These are phyloP conservation scores for Fusarium virguliforme DNA, from an alignment of 2,329 filamentous ascomycete genomes.

Conservation along the genomic window DNA sequence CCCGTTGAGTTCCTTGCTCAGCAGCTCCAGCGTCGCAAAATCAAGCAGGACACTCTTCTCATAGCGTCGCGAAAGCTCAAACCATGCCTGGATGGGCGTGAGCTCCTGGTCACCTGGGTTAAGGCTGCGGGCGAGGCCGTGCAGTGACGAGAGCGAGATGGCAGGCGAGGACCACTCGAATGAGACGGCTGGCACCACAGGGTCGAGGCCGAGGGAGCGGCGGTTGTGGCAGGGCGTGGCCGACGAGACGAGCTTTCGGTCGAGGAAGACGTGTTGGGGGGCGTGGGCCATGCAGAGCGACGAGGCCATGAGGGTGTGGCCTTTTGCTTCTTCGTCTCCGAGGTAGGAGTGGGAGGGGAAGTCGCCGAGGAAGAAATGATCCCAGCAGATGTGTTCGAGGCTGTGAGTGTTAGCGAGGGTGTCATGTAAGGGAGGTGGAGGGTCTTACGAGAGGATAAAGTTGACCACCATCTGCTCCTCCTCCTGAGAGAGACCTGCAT, in stretches of 20 bases:
- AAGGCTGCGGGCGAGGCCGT: slow-evolving; percentile 63
- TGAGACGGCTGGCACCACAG: slow-evolving; percentile 43
- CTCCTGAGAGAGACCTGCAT: slow-evolving; percentile 53
- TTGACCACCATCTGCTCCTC: slow-evolving; percentile 67
- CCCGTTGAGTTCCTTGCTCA: slow-evolving; percentile 61
- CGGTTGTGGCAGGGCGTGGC: slow-evolving; percentile 39
- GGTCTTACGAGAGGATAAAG: slow-evolving; percentile 67
- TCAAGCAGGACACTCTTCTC: slow-evolving; percentile 59
- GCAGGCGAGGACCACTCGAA: slow-evolving; percentile 59
- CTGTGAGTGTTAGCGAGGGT: slow-evolving; percentile 52
- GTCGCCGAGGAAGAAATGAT: slow-evolving; percentile 63
- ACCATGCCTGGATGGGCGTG: slow-evolving; percentile 70
- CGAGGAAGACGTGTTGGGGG: slow-evolving; percentile 55
- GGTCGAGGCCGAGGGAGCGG: slow-evolving; percentile 33
- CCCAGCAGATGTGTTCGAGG: slow-evolving; percentile 69
- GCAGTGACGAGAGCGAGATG: slow-evolving; percentile 62
- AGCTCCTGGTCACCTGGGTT: slow-evolving; percentile 62
- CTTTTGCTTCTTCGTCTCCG: slow-evolving; percentile 54
- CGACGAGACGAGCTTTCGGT: slow-evolving; percentile 45
- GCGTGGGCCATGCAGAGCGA: slow-evolving; percentile 61
- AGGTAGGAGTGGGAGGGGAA: slow-evolving; percentile 56
- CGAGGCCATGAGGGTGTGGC: slow-evolving; percentile 64
- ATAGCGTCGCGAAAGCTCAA: slow-evolving; percentile 64
- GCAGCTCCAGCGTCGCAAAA: slow-evolving; percentile 53
- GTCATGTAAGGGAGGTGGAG: neutral